Percentiles rank a stretch among this genome's conserved stretches.
phyloP scores from a whole-genome alignment of 1,284 basidiomycete genomes.

The Cutaneotrichosporon sp. region DNA sequence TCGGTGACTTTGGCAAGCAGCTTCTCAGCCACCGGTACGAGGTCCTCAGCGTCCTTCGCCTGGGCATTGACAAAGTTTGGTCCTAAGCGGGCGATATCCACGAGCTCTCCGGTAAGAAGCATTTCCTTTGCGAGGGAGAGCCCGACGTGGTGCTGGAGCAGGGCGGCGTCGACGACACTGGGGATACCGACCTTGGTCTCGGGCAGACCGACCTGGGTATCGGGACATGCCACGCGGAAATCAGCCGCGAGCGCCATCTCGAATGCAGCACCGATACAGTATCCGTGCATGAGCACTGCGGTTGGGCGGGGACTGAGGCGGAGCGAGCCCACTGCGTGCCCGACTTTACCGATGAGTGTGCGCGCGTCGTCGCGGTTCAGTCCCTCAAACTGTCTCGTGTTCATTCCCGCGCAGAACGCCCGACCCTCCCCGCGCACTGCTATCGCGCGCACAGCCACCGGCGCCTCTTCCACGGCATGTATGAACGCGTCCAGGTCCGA shows the following conservation, averaged over 20 bases:
- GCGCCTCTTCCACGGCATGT: slow-evolving; percentile 9
- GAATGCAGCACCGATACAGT: slow-evolving; percentile 18
- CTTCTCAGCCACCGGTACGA: background rate
- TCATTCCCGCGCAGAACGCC: slow-evolving; percentile 18
- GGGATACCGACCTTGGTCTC: slow-evolving; percentile 21
- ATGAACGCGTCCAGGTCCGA: slow-evolving; percentile 11
- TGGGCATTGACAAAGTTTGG: slow-evolving; percentile 7
- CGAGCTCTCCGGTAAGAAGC: slow-evolving; percentile 16
- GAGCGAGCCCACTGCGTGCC: slow-evolving; percentile 11
- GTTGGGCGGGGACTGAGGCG: slow-evolving; percentile 12
- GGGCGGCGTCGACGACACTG: slow-evolving; percentile 15
- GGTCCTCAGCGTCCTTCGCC: background rate
- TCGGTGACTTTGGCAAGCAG: slow-evolving; percentile 13
- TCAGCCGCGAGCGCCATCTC: slow-evolving; percentile 21
- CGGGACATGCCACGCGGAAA: slow-evolving; percentile 6
- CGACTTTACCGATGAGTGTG: slow-evolving; percentile 8
- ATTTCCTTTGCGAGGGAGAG: slow-evolving; percentile 14
- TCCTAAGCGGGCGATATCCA: slow-evolving; percentile 8
- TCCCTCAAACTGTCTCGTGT: slow-evolving; percentile 14
- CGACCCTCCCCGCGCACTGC: slow-evolving; percentile 8
- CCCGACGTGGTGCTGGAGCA: slow-evolving; percentile 13
- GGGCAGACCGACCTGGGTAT: slow-evolving; percentile 10
- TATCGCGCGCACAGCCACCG: slow-evolving; percentile 11
- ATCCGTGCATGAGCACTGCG: slow-evolving; percentile 15
- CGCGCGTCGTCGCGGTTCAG: slow-evolving; percentile 2